Conservation (phyloP, 2,329 filamentous ascomycete species). For the Magnaporthiopsis rhizophila region DNA sequence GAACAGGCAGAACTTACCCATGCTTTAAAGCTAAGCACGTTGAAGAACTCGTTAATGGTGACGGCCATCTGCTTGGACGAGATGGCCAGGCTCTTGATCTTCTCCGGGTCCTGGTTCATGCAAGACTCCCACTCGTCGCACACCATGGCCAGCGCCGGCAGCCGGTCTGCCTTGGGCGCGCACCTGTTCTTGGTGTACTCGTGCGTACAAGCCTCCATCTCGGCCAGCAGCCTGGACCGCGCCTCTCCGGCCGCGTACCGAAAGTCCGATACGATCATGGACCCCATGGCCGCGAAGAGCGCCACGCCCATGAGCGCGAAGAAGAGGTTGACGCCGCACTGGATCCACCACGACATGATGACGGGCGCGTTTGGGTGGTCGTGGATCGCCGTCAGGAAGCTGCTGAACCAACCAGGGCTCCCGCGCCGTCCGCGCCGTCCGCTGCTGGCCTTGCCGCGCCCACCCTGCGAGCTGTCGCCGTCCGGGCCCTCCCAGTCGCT, state of each 20-base stretch:
- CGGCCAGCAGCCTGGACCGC: conserved; percentile 58
- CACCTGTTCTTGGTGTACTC: conserved; percentile 75
- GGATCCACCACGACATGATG: conserved; percentile 51
- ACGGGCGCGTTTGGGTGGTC: conserved; percentile 51
- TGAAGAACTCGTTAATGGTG: conserved; percentile 90
- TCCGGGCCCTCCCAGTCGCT: conserved; percentile 26
- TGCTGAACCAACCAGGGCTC: conserved; percentile 29
- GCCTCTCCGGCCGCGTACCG: conserved; percentile 61
- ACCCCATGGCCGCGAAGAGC: conserved; percentile 50
- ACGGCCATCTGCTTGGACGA: conserved; percentile 82
- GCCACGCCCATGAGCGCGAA: conserved; percentile 32
- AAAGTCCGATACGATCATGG: conserved; percentile 67
- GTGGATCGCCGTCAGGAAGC: conserved; percentile 42
- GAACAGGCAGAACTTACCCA: conserved; percentile 34
- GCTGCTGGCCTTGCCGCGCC: conserved; percentile 10
- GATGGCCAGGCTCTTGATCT: conserved; percentile 70
- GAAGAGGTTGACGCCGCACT: conserved; percentile 55
- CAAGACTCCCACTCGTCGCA: conserved; percentile 81
- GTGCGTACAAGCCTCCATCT: conserved; percentile 65
- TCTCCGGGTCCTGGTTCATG: conserved; percentile 75
- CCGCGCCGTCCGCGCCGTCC: conserved; percentile 6
- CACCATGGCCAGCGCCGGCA: conserved; percentile 63
- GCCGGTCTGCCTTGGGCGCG: conserved; percentile 47
- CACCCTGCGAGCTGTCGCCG: conserved; percentile 17
- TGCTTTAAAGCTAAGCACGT: conserved; percentile 78